Evolutionary conservation across 345 rosid genomes (phyloP).

Genomic region (Hibiscus mutabilis): DNA sequence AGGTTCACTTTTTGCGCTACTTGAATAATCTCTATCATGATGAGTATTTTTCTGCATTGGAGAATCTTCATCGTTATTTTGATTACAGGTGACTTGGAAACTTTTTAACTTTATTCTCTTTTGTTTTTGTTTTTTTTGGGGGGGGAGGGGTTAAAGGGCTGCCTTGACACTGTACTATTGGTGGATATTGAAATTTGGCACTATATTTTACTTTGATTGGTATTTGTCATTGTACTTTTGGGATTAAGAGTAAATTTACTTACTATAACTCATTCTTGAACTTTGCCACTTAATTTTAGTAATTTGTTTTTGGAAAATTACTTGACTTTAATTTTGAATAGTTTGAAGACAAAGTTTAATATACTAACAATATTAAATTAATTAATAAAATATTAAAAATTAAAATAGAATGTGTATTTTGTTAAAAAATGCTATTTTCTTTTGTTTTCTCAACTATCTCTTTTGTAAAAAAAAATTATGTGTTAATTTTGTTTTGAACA

Average conservation of each 20-base stretch:
- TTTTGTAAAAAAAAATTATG: no score
- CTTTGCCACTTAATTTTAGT: background rate
- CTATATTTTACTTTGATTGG: background rate
- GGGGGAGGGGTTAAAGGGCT: background rate
- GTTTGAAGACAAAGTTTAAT: no score
- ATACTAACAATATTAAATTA: no score
- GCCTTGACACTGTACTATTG: background rate
- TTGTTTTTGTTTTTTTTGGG: background rate
- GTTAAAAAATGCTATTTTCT: no score
- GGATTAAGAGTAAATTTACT: background rate
- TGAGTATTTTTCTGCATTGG: conserved; percentile 88
- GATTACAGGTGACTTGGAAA: conserved; percentile 72
- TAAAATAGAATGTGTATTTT: no score
- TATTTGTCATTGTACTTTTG: background rate
- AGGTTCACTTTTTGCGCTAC: conserved; percentile 95
- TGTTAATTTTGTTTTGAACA: no score
- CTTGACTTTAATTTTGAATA: no score
- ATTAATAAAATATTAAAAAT: no score
- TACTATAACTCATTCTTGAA: background rate
- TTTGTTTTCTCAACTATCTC: no score
- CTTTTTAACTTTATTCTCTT: background rate
- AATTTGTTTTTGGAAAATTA: no score
- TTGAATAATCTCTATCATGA: conserved; percentile 77
- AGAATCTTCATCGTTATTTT: conserved; percentile 82
- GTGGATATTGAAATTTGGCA: background rate